Evolutionary conservation across 495 filamentous ascomycete species (phyloP).

Genomic region (Xylaria venustula): DNA sequence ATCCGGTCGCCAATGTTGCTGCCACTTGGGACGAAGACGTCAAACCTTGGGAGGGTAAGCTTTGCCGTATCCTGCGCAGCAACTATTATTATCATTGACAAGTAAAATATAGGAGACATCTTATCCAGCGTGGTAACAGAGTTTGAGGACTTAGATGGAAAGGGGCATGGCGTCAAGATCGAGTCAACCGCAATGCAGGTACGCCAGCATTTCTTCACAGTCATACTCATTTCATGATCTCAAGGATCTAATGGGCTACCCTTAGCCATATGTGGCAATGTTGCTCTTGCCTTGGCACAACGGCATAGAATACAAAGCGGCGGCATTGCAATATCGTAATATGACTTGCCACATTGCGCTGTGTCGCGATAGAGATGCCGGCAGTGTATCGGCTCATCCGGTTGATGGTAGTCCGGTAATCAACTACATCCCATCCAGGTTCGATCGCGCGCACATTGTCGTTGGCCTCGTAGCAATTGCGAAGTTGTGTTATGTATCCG

Average conservation of each 20-base stretch:
- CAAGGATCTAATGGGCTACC: not conserved
- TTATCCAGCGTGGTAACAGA: constrained; percentile 65
- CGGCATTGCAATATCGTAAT: constrained; percentile 52
- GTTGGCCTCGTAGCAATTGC: constrained; percentile 59
- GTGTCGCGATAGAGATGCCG: constrained; percentile 61
- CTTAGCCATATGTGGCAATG: constrained; percentile 28
- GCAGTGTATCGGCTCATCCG: constrained; percentile 65
- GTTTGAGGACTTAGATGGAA: constrained; percentile 68
- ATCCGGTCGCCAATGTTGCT: constrained; percentile 56
- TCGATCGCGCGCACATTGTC: constrained; percentile 60
- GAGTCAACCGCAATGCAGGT: constrained; percentile 33
- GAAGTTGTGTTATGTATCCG: constrained; percentile 64
- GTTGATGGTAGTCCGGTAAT: constrained; percentile 55
- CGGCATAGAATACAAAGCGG: constrained; percentile 61
- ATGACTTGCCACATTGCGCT: constrained; percentile 61
- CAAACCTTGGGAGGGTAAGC: constrained; percentile 62
- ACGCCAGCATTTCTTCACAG: no score
- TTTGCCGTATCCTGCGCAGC: no score
- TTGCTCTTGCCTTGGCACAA: constrained; percentile 56
- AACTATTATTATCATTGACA: no score
- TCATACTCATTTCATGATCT: no score
- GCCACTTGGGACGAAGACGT: constrained; percentile 58
- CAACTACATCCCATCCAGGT: constrained; percentile 57
- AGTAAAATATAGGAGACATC: constrained; percentile 37
- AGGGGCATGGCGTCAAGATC: constrained; percentile 69